A percentile compares a stretch with the other conserved stretches of the same genome.
Evolutionary conservation across 306 rosid genomes (phyloP).

Genomic region (Vigna radiata): DNA sequence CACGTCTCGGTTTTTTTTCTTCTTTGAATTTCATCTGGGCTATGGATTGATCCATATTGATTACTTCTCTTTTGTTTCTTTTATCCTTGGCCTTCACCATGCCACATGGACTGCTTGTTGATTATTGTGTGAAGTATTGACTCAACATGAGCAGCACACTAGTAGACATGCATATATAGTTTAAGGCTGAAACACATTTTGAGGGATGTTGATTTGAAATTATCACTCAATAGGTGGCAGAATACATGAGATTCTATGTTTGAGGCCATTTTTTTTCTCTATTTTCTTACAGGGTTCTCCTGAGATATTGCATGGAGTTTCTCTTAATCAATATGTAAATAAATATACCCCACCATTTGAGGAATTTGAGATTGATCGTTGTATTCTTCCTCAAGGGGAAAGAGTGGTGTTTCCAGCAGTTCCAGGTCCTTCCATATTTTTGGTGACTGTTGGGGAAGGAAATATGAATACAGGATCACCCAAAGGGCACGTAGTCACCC

Average conservation of each 20-base stretch:
- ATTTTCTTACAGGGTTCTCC: conserved; percentile 74
- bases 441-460: conserved; percentile 75
- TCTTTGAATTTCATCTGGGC: not conserved
- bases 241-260: not conserved
- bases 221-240: not conserved
- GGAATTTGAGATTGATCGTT: conserved; percentile 86
- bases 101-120: conserved; percentile 1
- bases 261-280: conserved; percentile 13
- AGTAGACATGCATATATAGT: conserved; percentile 33
- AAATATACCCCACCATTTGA: conserved; percentile 83
- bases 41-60: not conserved
- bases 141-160: conserved; percentile 14
- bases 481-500: conserved; percentile 50
- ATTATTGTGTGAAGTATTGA: conserved; percentile 50
- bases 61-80: conserved; percentile 18
- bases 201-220: not conserved
- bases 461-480: conserved; percentile 50
- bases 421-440: conserved; percentile 82
- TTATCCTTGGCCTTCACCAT: not conserved
- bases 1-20: not conserved
- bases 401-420: conserved; percentile 65
- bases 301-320: conserved; percentile 72
- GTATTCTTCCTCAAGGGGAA: conserved; percentile 70
- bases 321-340: conserved; percentile 62
- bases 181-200: not conserved